These are phyloP conservation scores for Podospora anserina DNA, from an alignment of 495 filamentous ascomycete genomes.

Conservation along the genomic window DNA sequence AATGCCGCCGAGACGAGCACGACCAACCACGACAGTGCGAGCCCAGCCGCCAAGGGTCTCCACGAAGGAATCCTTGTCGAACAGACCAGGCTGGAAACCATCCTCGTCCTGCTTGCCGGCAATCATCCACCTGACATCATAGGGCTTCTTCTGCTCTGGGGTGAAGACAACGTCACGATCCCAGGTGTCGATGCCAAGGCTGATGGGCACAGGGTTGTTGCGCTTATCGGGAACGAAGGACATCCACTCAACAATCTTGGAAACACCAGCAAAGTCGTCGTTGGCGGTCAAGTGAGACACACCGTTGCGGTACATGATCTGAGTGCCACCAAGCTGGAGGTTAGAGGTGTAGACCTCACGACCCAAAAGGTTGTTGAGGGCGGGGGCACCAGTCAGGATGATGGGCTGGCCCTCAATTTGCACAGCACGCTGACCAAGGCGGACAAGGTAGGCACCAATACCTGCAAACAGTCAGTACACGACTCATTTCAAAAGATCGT, in stretches of 20 bases:
- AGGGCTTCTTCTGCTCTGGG: slow-evolving; percentile 82
- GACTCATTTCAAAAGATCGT: not conserved
- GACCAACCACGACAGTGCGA: slow-evolving; percentile 91
- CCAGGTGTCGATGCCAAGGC: slow-evolving; percentile 81
- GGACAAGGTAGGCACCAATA: slow-evolving; percentile 98
- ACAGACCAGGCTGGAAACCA: slow-evolving; percentile 81
- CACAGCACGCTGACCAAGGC: slow-evolving; percentile 94
- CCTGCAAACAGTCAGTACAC: slow-evolving; percentile 43
- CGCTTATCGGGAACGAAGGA: slow-evolving; percentile 94
- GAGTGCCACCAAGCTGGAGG: slow-evolving; percentile 95
- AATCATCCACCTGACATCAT: slow-evolving; percentile 93
- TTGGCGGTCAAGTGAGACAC: slow-evolving; percentile 98
- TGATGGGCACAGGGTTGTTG: slow-evolving; percentile 81
- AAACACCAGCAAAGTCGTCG: slow-evolving; percentile 96
- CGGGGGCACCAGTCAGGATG: slow-evolving; percentile 94
- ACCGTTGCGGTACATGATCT: slow-evolving; percentile 99
- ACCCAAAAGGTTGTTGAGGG: slow-evolving; percentile 96
- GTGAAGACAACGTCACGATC: slow-evolving; percentile 85
- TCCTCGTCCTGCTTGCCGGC: slow-evolving; percentile 79
- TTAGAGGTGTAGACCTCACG: slow-evolving; percentile 99
- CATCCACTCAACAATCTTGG: slow-evolving; percentile 97
- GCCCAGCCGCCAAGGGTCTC: slow-evolving; percentile 97
- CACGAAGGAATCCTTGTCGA: slow-evolving; percentile 94
- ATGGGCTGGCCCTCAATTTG: slow-evolving; percentile 99
- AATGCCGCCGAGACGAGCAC: slow-evolving; percentile 94